A percentile compares a stretch with the other conserved stretches of the same genome.
These are phyloP conservation scores for Rubroboletus satanas DNA, from an alignment of 768 basidiomycete species.

Conservation along the genomic window DNA sequence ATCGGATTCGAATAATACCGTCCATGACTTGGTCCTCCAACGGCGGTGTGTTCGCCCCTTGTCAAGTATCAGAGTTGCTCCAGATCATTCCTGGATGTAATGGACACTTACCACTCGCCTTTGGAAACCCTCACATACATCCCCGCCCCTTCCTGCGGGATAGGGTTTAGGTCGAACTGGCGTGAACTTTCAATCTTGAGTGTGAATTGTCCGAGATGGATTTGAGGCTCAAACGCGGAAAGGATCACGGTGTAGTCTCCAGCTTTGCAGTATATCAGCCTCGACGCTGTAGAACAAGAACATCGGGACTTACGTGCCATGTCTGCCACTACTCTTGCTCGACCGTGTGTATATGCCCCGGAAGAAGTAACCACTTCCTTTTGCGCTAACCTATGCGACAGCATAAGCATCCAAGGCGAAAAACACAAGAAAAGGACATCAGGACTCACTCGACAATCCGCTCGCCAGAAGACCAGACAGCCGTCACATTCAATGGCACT, in stretches of 20 bases:
- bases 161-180: constrained; percentile 57
- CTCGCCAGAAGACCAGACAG: constrained; percentile 72
- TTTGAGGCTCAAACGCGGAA: constrained; percentile 74
- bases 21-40: constrained; percentile 63
- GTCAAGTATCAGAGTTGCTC: neutral
- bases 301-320: constrained; percentile 45
- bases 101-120: constrained; percentile 68
- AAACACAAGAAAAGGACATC: neutral
- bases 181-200: constrained; percentile 60
- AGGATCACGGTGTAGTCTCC: constrained; percentile 83
- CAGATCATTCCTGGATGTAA: neutral
- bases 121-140: constrained; percentile 71
- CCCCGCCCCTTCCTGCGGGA: constrained; percentile 86
- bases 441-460: constrained; percentile 68
- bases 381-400: constrained; percentile 44
- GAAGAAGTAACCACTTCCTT: constrained; percentile 72
- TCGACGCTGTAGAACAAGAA: neutral
- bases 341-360: constrained; percentile 79
- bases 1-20: constrained; percentile 66
- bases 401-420: neutral
- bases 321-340: constrained; percentile 50
- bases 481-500: constrained; percentile 66
- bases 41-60: constrained; percentile 59
- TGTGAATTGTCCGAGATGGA: constrained; percentile 60
- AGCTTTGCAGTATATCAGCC: constrained; percentile 18